Base-by-base conservation (phyloP, 768 basidiomycete genomes). In the Exidia glandulosa region DNA sequence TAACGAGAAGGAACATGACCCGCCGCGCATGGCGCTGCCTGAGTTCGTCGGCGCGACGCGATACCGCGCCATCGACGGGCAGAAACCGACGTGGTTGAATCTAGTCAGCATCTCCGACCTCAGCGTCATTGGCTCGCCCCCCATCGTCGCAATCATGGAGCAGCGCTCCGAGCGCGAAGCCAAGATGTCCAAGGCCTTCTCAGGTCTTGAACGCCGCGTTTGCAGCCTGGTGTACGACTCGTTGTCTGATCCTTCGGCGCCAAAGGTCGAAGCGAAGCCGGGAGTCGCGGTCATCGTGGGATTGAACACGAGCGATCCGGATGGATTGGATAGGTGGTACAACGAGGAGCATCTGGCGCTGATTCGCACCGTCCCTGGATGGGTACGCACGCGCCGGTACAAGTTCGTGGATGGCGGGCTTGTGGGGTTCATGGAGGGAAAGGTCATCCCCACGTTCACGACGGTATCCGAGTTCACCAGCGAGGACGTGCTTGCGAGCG, bases 1-100 rank as follows among this genome's bases (percentile, higher is more conserved):
- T 82, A 83, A 82, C 68, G 67, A 73, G 56, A 71, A 80, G 59
- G 82, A 83, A 64, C 82, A 85, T 64, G 76, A 83, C 31, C 76
- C 76, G 4, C 70, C 74, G 9, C 71, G 75, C 29, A 67, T 74
- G 58, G 60, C 62, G 32, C 64, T 74, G 45, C 68, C 75, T 59
- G 67, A 71, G 13, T 74, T 77, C 64, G 65, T 59, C 32, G 70
- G 62, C 41, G 73, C 71, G 57, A 63, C 68, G 10, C 73, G 76
- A 13, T 75, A 71, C 69, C 58, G 63, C 9, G 72, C 74, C 4
- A 61, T 59, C n/a, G 76, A 77, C 64, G 66, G 63, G 14, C 47
- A 63, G 47, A 62, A 61, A 32, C 76, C 76, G 0, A 61, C 59
- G n/a, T 77, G 67, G 66, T 69, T 70, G 4, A 75, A 74, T 12